Evolutionary conservation across 2,329 filamentous ascomycete species (phyloP).

Genomic region (Cladosporium oxysporum): DNA sequence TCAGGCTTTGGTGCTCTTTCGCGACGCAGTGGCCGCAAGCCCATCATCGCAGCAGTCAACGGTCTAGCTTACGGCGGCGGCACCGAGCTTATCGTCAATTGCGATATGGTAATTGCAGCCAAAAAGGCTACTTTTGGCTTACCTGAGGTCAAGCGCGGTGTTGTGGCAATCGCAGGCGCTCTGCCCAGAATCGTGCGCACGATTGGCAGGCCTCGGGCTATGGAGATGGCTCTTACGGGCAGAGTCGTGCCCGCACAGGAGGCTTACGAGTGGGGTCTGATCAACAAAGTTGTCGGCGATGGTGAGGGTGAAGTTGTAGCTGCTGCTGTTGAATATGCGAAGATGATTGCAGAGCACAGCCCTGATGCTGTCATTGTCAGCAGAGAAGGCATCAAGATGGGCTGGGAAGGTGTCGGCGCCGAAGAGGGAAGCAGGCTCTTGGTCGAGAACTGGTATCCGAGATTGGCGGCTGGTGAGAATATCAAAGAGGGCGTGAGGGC

Average conservation of each 20-base stretch:
- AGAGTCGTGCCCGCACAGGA: constrained; percentile 60
- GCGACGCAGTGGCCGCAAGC: constrained; percentile 69
- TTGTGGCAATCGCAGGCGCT: constrained; percentile 70
- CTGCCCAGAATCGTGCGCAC: constrained; percentile 66
- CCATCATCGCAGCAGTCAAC: constrained; percentile 74
- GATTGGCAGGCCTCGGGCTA: constrained; percentile 68
- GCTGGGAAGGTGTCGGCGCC: constrained; percentile 69
- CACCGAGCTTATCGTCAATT: constrained; percentile 74
- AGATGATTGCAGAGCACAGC: constrained; percentile 64
- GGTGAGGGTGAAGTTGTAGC: constrained; percentile 50
- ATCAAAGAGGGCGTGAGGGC: constrained; percentile 72
- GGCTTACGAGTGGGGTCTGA: constrained; percentile 66
- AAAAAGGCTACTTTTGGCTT: constrained; percentile 63
- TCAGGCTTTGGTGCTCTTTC: constrained; percentile 67
- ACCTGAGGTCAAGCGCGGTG: constrained; percentile 71
- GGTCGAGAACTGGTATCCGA: constrained; percentile 59
- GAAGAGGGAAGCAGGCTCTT: constrained; percentile 62
- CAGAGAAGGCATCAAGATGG: constrained; percentile 68
- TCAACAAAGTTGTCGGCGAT: constrained; percentile 63
- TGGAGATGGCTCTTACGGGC: constrained; percentile 70
- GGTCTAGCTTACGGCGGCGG: constrained; percentile 74
- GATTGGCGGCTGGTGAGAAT: constrained; percentile 68
- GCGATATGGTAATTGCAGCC: constrained; percentile 68
- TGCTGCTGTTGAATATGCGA: constrained; percentile 63
- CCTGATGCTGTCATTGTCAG: constrained; percentile 77